A percentile compares a stretch with the other conserved stretches of the same genome.
phyloP scores from a whole-genome alignment of 352 stramenopile genomes.

The Globisporangium megalacanthum region DNA sequence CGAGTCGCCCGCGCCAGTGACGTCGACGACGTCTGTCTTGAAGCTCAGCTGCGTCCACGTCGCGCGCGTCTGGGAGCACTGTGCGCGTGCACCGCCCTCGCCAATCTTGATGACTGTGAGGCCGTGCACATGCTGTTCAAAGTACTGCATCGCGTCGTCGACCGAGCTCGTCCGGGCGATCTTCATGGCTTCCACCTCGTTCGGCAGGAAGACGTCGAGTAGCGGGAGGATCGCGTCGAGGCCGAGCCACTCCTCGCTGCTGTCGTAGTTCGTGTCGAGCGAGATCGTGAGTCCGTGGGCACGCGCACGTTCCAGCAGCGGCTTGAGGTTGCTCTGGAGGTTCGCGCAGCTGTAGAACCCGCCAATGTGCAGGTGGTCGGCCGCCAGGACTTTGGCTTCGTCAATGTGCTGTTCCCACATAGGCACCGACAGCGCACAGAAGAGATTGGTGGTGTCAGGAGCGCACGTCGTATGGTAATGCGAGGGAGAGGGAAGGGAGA shows the following conservation, averaged over 20 bases:
- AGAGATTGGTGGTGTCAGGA: too few relatives aligned
- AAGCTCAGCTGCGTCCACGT: conserved; percentile 49
- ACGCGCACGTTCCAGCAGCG: conserved; percentile 47
- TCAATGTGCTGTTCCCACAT: conserved; percentile 45
- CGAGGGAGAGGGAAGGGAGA: too few relatives aligned
- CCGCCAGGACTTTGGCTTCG: conserved; percentile 42
- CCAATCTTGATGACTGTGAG: conserved; percentile 73
- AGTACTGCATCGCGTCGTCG: conserved; percentile 50
- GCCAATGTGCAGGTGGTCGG: conserved; percentile 72
- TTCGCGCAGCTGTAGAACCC: conserved; percentile 76
- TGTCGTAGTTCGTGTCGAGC: conserved; percentile 84
- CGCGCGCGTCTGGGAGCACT: conserved; percentile 32
- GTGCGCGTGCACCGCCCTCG: conserved; percentile 46
- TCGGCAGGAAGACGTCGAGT: conserved; percentile 79
- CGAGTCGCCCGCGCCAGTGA: conserved; percentile 78
- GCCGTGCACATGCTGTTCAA: conserved; percentile 30
- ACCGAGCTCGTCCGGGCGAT: conserved; percentile 42
- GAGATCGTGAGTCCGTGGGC: conserved; percentile 67
- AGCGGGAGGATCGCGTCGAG: conserved; percentile 58
- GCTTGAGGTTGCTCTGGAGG: conserved; percentile 52
- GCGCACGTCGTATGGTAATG: too few relatives aligned
- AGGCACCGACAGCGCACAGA: too few relatives aligned
- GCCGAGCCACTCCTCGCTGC: conserved; percentile 52
- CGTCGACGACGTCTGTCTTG: conserved; percentile 57
- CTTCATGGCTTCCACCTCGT: conserved; percentile 76